These are phyloP conservation scores for Penicillium freii DNA, from an alignment of 2,329 filamentous ascomycete species.

Conservation along the genomic window DNA sequence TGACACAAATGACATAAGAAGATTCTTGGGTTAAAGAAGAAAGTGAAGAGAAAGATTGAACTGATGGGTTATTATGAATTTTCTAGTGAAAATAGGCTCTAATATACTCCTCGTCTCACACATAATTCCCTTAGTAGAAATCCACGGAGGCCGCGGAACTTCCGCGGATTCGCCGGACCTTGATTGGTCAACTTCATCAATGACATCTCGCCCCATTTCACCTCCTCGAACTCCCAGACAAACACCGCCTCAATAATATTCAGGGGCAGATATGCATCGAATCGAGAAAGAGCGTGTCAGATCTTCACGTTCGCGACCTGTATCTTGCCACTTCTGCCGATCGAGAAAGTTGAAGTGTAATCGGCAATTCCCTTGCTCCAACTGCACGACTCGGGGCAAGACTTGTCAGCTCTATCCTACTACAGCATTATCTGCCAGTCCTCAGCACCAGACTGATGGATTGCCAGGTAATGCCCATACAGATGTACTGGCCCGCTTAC, in stretches of 20 bases:
- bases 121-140: neutral
- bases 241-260: neutral
- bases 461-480: neutral
- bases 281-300: constrained; percentile 10
- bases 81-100: neutral
- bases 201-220: neutral
- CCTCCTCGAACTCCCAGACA: neutral
- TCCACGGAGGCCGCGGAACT: constrained; percentile 14
- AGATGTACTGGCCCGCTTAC: constrained; percentile 16
- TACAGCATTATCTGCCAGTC: neutral
- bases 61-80: neutral
- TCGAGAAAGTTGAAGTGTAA: constrained; percentile 52
- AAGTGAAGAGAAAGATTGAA: too few species aligned
- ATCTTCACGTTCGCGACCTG: constrained; percentile 25
- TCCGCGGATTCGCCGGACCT: constrained; percentile 12
- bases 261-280: constrained; percentile 8
- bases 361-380: constrained; percentile 50
- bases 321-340: constrained; percentile 39
- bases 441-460: neutral
- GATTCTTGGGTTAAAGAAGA: too few species aligned
- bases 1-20: neutral
- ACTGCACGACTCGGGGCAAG: constrained; percentile 41
- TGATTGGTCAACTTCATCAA: constrained; percentile 9
- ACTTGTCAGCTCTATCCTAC: constrained; percentile 22
- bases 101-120: neutral